Conservation (phyloP, 148 eudicot genomes). For the Cornus kousa region DNA sequence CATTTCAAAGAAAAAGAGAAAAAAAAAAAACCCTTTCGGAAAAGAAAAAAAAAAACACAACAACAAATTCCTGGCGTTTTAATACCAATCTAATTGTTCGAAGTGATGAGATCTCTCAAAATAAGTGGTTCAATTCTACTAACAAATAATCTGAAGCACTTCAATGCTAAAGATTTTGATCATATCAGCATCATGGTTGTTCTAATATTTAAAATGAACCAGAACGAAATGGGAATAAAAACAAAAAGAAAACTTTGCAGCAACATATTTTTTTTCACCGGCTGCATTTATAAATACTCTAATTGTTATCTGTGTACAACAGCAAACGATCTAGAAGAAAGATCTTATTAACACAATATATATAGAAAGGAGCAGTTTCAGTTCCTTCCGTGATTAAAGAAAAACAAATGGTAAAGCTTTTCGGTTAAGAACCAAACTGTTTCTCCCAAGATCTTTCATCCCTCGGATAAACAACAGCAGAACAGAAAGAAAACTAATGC, state of each 20-base stretch:
- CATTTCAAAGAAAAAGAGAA: no score
- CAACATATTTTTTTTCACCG: not conserved
- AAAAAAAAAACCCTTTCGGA: no score
- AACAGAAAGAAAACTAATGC: not conserved
- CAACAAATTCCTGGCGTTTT: no score
- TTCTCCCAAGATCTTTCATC: not conserved
- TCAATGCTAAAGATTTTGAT: no score
- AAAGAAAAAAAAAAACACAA: no score
- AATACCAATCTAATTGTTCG: no score
- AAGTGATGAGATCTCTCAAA: no score
- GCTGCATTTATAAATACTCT: not conserved
- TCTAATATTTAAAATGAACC: no score
- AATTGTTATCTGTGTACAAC: not conserved
- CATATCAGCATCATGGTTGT: no score
- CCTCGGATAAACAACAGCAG: not conserved
- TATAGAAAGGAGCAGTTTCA: not conserved
- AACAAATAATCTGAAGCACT: no score
- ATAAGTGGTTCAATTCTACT: no score
- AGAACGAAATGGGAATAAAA: no score
- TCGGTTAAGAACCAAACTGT: not conserved
- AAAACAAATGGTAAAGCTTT: not conserved
- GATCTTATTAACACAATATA: not conserved
- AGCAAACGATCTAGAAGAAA: not conserved
- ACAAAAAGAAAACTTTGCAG: not conserved
- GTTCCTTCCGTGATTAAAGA: not conserved